Evolutionary conservation across 495 filamentous ascomycete genomes (phyloP).

Genomic region (Margaritispora aquatica): DNA sequence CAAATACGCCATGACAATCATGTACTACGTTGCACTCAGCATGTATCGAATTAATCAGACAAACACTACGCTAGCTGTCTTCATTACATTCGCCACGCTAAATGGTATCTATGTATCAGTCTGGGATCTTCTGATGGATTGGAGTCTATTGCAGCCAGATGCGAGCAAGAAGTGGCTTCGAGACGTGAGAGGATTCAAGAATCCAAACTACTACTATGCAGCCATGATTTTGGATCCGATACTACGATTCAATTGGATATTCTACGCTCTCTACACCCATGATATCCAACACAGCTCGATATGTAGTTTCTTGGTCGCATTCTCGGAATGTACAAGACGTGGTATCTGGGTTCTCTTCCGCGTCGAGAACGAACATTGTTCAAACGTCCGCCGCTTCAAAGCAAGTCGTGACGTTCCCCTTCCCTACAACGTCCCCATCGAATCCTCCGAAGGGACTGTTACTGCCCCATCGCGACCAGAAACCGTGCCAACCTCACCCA

Average conservation of each 20-base stretch:
- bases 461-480: background rate
- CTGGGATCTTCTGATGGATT: constrained; percentile 99
- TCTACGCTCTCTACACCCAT: constrained; percentile 76
- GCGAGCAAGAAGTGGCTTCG: constrained; percentile 50
- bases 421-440: constrained; percentile 57
- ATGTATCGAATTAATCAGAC: constrained; percentile 70
- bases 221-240: constrained; percentile 81
- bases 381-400: constrained; percentile 78
- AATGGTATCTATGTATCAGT: constrained; percentile 79
- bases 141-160: constrained; percentile 31
- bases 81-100: constrained; percentile 70
- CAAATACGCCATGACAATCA: constrained; percentile 83
- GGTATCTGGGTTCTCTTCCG: constrained; percentile 89
- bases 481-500: background rate
- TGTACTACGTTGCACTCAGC: constrained; percentile 69
- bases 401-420: constrained; percentile 75
- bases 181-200: constrained; percentile 72
- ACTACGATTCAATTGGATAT: constrained; percentile 90
- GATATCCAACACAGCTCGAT: constrained; percentile 75
- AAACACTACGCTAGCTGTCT: constrained; percentile 50
- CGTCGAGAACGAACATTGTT: constrained; percentile 94
- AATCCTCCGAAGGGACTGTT: constrained; percentile 1
- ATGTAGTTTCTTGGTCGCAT: constrained; percentile 64
- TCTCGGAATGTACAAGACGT: constrained; percentile 72
- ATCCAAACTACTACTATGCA: constrained; percentile 72